Evolutionary conservation across 306 rosid genomes (phyloP).

Genomic region (Vachellia pachyceras): DNA sequence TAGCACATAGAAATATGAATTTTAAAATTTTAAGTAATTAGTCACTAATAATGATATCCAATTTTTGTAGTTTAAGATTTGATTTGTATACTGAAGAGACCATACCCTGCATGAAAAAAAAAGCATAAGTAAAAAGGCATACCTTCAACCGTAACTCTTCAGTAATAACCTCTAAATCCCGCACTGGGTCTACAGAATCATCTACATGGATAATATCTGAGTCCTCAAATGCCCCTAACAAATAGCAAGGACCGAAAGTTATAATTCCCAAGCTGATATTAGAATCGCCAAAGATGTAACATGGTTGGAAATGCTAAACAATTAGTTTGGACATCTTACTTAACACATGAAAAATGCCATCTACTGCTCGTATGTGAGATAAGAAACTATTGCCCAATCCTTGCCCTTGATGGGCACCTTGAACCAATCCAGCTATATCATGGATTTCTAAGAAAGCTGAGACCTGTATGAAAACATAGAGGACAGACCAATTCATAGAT

Average conservation of each 20-base stretch:
- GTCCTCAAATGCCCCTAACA: constrained; percentile 95
- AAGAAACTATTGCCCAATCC: constrained; percentile 98
- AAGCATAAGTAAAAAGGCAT: constrained; percentile 23
- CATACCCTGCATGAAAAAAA: not conserved
- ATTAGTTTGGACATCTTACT: constrained; percentile 62
- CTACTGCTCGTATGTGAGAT: constrained; percentile 98
- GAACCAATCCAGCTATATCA: constrained; percentile 96
- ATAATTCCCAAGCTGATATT: constrained; percentile 10
- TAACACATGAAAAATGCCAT: constrained; percentile 95
- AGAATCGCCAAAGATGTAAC: constrained; percentile 5
- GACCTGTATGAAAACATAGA: constrained; percentile 52
- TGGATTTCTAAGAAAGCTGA: constrained; percentile 96
- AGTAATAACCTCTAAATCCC: constrained; percentile 87
- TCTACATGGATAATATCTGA: constrained; percentile 95
- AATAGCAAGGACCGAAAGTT: constrained; percentile 23
- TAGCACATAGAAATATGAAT: not conserved
- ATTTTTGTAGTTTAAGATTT: not conserved
- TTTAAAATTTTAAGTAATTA: not conserved
- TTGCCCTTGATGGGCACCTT: constrained; percentile 97
- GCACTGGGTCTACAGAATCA: constrained; percentile 93
- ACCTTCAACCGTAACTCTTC: constrained; percentile 94
- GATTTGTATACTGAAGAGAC: not conserved
- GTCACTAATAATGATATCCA: not conserved
- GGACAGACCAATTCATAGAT: constrained; percentile 16
- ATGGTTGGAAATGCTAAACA: not conserved